Evolutionary conservation across 257 asterid genomes (phyloP).

Genomic region (Anisodus tanguticus): DNA sequence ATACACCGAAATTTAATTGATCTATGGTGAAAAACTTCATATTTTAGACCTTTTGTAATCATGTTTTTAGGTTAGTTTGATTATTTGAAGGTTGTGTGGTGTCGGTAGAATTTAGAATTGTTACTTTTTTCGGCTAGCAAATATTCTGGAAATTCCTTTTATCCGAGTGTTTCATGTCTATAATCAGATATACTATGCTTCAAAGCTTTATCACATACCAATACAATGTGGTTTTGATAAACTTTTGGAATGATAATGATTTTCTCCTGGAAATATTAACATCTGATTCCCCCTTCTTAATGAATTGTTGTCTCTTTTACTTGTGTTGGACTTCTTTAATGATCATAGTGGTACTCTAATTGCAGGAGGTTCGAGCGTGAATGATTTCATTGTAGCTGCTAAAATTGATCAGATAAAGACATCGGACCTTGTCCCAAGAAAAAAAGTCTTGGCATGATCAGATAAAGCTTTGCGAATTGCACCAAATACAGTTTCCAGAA

Average conservation of each 20-base stretch:
- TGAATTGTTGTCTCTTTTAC: background rate
- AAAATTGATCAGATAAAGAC: constrained; percentile 76
- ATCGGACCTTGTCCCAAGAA: constrained; percentile 82
- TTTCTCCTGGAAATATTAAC: background rate
- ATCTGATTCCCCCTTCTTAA: background rate
- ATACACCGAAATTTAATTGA: background rate
- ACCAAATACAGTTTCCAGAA: background rate
- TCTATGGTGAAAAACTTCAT: background rate
- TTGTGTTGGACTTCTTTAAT: background rate
- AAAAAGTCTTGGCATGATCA: constrained; percentile 75
- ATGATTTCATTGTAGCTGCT: constrained; percentile 89
- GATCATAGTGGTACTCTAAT: constrained; percentile 1
- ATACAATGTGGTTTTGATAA: background rate
- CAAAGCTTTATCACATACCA: background rate
- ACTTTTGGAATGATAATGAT: background rate
- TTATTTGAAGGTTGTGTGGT: background rate
- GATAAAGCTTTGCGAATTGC: background rate
- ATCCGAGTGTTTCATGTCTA: background rate
- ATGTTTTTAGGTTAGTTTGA: too few species aligned
- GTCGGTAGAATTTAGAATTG: background rate
- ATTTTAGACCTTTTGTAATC: too few species aligned
- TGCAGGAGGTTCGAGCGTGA: constrained; percentile 86
- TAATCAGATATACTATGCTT: background rate
- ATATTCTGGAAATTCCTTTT: background rate
- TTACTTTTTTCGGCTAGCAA: background rate